Evolutionary conservation across 192 early-diverging fungal species (phyloP), one percentile per base, ranked within the genome.

Genomic region (Rhizoclosmatium sp.): DNA sequence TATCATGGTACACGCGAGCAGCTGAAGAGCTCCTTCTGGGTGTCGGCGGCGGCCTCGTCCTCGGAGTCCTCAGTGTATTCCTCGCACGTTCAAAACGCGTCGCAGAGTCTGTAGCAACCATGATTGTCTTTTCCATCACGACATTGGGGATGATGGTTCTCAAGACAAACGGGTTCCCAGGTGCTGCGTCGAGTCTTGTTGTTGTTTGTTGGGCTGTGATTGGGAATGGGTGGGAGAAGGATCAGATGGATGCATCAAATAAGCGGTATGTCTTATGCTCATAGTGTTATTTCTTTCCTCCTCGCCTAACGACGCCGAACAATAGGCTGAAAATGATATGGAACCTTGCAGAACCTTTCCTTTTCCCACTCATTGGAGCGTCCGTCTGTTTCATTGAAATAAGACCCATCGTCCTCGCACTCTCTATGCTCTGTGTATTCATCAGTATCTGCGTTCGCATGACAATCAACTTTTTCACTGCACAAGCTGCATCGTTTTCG

Each of bases 351-450:
- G 80, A 85, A 65, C 81, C 81, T 2, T 83, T 83, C 46, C 76
- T 85, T 0, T 85, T 85, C 68, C 81, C 84, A 16, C 71, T 85
- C n/a, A 85, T 85, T 58, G 84, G 84, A 3, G 75, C 84, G 12
- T 78, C 76, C 14, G 75, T 85, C n/a, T 82, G 69, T 3, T 65
- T 85, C 10, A 65, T 71, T 7, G 81, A 85, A 45, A 64, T 83
- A 14, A 69, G 66, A 41, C 64, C 75, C 21, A 16, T 46, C 9
- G 39, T 71, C 5, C 65, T 83, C 41, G 16, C 64, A 7, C 16
- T 82, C 0, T 56, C 75, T 7, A 12, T 82, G 2, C 56, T 85
- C 14, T 49, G 78, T 44, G 77, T 85, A 3, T 58, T 80, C 16
- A 23, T 69, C 12, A 75, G 78, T 21, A 74, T 78, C 47, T 56